Percentiles rank a stretch among this genome's conserved stretches.
Evolutionary conservation across 306 rosid genomes (phyloP).

Genomic region (Alnus rubra): DNA sequence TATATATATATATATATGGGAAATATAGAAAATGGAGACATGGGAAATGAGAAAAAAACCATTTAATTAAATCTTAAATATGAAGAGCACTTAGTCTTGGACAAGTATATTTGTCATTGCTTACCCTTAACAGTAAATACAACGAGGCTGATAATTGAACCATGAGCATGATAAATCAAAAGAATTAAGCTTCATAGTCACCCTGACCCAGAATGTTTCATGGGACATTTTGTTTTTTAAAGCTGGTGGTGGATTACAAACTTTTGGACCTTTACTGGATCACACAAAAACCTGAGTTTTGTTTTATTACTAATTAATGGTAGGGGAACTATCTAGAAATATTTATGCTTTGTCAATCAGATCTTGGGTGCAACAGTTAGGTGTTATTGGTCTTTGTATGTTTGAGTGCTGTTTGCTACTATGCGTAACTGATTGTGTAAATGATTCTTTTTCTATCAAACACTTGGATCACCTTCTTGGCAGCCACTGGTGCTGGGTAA

Average conservation of each 20-base stretch:
- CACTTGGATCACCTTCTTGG: background rate
- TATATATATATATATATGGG: too few species aligned
- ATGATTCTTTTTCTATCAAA: background rate
- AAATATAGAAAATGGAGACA: background rate
- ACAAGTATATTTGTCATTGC: background rate
- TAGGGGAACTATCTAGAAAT: background rate
- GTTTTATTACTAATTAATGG: background rate
- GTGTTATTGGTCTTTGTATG: background rate
- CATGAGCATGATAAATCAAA: background rate
- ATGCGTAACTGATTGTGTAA: background rate
- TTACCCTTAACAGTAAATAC: background rate
- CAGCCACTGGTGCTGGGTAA: background rate
- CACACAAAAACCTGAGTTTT: background rate
- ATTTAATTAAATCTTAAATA: constrained; percentile 4
- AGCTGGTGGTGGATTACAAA: background rate
- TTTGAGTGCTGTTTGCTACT: background rate
- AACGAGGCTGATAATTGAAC: background rate
- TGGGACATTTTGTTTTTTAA: background rate
- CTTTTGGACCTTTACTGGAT: background rate
- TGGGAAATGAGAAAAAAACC: constrained; percentile 1
- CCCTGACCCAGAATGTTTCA: background rate
- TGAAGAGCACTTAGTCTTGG: background rate
- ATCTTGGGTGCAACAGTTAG: background rate
- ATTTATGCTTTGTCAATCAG: background rate
- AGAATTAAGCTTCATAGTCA: background rate